Conservation (phyloP, 1,284 basidiomycete species). For the Cryptococcus sp. region DNA sequence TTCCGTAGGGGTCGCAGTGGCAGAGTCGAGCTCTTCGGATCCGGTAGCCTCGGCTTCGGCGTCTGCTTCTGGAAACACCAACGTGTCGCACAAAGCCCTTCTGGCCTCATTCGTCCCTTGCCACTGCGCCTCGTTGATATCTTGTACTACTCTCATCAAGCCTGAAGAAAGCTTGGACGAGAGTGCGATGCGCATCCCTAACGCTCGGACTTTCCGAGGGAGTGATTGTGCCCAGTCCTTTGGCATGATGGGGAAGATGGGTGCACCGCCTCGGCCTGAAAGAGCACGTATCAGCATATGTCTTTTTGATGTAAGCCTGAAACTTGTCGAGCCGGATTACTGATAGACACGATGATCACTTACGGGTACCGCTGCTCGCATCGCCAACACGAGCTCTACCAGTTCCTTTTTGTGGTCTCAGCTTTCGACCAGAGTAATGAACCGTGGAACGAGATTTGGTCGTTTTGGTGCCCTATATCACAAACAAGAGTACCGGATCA, state of each 20-base stretch:
- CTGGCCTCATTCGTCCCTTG: constrained; percentile 38
- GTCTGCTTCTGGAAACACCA: constrained; percentile 55
- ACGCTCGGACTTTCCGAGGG: constrained; percentile 82
- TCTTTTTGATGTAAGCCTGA: too few species aligned
- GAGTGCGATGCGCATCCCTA: constrained; percentile 89
- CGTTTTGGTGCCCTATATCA: constrained; percentile 44
- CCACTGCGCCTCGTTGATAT: constrained; percentile 63
- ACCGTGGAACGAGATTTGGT: constrained; percentile 93
- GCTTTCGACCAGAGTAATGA: constrained; percentile 80
- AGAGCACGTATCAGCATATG: too few species aligned
- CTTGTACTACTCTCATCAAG: constrained; percentile 70
- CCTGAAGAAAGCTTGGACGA: constrained; percentile 77
- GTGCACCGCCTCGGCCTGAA: constrained; percentile 74
- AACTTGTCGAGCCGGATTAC: too few species aligned
- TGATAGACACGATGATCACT: constrained; percentile 17
- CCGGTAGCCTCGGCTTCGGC: constrained; percentile 55
- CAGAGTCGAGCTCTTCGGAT: constrained; percentile 56
- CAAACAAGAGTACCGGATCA: neutral
- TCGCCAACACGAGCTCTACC: constrained; percentile 90
- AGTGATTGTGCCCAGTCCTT: constrained; percentile 88
- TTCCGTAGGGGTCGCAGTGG: neutral
- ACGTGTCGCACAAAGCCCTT: constrained; percentile 33
- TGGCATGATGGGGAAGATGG: constrained; percentile 85
- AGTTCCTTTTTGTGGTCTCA: constrained; percentile 87
- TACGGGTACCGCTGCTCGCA: constrained; percentile 79